Base-by-base conservation (phyloP, 495 filamentous ascomycete species). In the Staphylotrichum longicolle region DNA sequence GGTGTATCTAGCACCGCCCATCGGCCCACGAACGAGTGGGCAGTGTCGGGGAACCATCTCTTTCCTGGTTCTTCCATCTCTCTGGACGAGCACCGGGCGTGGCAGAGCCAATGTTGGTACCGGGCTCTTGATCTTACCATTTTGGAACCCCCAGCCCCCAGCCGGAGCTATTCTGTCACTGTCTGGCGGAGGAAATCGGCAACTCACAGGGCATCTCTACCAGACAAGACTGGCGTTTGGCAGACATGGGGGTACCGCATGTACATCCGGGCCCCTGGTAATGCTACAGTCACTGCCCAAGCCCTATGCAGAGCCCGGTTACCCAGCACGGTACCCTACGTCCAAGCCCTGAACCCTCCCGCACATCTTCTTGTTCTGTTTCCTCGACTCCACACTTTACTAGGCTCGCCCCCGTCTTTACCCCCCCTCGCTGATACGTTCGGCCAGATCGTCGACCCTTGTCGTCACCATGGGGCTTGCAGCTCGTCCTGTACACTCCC, bases 301-400 rank as follows among this genome's bases (percentile, higher is more conserved):
- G 57, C 57, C 63, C 58, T 62, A 60, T 61, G 56, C 62, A 63
- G 37, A 39, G 27, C 37, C 20, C 52, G 15, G 41, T 48, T 53
- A 46, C 53, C 37, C 39, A 56, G 49, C 54, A 63, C 41, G 41
- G 52, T 39, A 62, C 64, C 61, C 58, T 54, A 65, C 58, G 64
- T 61, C 51, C 58, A 62, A 63, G 64, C 68, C 68, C 66, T 65
- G 64, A 58, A 44, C 55, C 49, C 63, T 56, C 50, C 49, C 45
- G 59, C 63, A 62, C 63, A 66, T 68, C 58, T 59, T 59, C 63
- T 67, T 63, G 63, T 65, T 67, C 60, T 69, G 60, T 70, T 65
- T 64, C 54, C 32, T 54, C 30, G 33, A 58, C 63, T 63, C 65
- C 60, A 65, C 61, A 66, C 54, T 65, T n/a, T 52, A 39, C 41